Evolutionary conservation across 805 yeast genomes (phyloP).

Genomic region (Saccharomycopsis lassenensis): DNA sequence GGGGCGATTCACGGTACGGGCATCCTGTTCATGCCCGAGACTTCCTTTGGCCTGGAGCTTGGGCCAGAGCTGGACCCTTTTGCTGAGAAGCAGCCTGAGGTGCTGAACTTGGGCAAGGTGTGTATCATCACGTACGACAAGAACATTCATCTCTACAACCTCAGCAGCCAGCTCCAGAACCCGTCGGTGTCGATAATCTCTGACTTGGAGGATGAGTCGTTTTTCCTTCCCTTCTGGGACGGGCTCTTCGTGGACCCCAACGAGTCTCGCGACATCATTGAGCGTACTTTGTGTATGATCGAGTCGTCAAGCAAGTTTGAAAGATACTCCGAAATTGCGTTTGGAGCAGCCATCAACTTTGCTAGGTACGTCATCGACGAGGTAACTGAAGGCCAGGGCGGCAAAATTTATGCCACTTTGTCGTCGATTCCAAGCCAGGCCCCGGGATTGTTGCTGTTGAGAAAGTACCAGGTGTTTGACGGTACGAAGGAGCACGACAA

Average conservation of each 20-base stretch:
- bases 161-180: slow-evolving; percentile 43
- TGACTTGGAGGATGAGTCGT: slow-evolving; percentile 66
- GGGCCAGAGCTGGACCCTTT: too few species aligned
- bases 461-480: slow-evolving; percentile 25
- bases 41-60: too few species aligned
- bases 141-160: slow-evolving; percentile 59
- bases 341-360: slow-evolving; percentile 67
- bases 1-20: too few species aligned
- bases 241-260: slow-evolving; percentile 77
- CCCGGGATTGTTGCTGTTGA: slow-evolving; percentile 70
- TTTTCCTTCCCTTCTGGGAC: slow-evolving; percentile 67
- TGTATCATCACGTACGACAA: slow-evolving; percentile 73
- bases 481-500: slow-evolving; percentile 18
- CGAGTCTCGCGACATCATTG: slow-evolving; percentile 53
- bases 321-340: slow-evolving; percentile 48
- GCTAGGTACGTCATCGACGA: slow-evolving; percentile 50
- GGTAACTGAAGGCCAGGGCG: slow-evolving; percentile 53
- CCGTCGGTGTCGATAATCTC: slow-evolving; percentile 50
- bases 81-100: too few species aligned
- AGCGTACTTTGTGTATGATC: slow-evolving; percentile 52
- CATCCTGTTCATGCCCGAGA: too few species aligned
- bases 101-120: too few species aligned
- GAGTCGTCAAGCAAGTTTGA: slow-evolving; percentile 34
- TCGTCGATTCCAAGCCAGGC: slow-evolving; percentile 72
- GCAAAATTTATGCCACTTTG: slow-evolving; percentile 63